Evolutionary conservation across 192 early-diverging fungal genomes (phyloP).

Genomic region (Backusella sp.): DNA sequence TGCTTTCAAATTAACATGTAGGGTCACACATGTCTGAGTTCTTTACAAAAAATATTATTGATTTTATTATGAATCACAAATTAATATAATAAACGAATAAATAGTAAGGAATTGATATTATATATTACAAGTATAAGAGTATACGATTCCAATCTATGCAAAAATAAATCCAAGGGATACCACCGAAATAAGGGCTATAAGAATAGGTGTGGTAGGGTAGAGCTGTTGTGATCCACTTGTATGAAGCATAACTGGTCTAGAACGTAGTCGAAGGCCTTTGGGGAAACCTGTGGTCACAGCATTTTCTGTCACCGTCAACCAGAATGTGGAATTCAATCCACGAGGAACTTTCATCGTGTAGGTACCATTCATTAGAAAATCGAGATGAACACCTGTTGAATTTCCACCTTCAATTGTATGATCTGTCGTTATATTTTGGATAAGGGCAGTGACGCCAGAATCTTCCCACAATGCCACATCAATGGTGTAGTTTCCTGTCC

Average conservation of each 20-base stretch:
- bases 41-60: too few relatives aligned
- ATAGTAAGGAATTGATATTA: neutral
- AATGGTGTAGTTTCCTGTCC: constrained; percentile 27
- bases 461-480: constrained; percentile 30
- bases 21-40: too few relatives aligned
- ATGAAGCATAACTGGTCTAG: constrained; percentile 18
- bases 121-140: neutral
- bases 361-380: constrained; percentile 9
- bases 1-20: too few relatives aligned
- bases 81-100: neutral
- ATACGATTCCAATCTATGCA: neutral
- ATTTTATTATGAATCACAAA: neutral
- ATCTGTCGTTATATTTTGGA: constrained; percentile 16
- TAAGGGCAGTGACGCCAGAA: neutral
- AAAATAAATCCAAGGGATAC: neutral
- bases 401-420: constrained; percentile 15
- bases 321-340: constrained; percentile 27
- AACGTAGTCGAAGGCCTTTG: neutral
- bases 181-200: neutral
- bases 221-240: neutral
- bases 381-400: constrained; percentile 17
- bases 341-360: constrained; percentile 31
- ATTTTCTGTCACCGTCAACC: constrained; percentile 21
- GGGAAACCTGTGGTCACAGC: neutral
- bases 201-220: neutral